Evolutionary conservation across 2,329 filamentous ascomycete genomes (phyloP).

Genomic region (Hypoxylon sp.): DNA sequence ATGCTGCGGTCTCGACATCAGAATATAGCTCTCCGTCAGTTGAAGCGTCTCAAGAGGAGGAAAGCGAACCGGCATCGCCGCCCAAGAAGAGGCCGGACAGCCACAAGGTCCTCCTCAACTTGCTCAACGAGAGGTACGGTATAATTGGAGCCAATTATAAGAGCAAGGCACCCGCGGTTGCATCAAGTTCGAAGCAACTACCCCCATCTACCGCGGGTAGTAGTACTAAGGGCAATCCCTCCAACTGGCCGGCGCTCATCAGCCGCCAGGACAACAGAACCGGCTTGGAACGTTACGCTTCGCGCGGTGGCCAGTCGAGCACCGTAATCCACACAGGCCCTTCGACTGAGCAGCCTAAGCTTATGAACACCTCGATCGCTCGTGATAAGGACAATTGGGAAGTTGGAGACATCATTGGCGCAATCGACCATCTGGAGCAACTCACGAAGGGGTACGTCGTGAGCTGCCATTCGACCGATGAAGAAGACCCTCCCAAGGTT

Average conservation of each 20-base stretch:
- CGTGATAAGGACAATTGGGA: conserved; percentile 47
- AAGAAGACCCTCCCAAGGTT: conserved; percentile 34
- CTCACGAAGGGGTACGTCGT: conserved; percentile 49
- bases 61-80: neutral
- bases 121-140: neutral
- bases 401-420: conserved; percentile 43
- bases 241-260: conserved; percentile 27
- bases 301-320: neutral
- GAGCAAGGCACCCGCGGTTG: conserved; percentile 31
- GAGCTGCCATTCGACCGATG: conserved; percentile 39
- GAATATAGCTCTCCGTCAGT: conserved; percentile 5
- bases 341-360: neutral
- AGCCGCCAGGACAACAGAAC: neutral
- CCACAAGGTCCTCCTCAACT: neutral
- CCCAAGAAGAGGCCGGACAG: conserved; percentile 3
- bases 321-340: neutral
- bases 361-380: conserved; percentile 17
- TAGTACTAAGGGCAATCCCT: conserved; percentile 17
- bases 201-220: neutral
- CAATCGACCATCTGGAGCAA: conserved; percentile 46
- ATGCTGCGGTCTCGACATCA: neutral
- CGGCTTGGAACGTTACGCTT: neutral
- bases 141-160: neutral
- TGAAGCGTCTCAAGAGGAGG: neutral
- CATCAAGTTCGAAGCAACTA: neutral